These are phyloP conservation scores for Hygrocybe coccinea DNA, from an alignment of 768 basidiomycete species.

Conservation along the genomic window DNA sequence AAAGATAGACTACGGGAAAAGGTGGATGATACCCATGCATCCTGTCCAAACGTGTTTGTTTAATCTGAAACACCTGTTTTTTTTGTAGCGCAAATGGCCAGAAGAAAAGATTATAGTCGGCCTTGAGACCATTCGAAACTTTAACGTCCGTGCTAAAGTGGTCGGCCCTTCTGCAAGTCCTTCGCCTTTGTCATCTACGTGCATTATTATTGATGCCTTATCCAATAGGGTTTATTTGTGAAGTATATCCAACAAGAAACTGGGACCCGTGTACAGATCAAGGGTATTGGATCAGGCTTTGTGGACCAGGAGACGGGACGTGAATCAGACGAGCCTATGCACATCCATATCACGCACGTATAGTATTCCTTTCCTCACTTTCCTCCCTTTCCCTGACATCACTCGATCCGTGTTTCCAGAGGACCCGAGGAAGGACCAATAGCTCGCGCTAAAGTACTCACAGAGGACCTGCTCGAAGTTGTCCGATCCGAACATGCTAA, in stretches of 20 bases:
- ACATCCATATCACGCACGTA: constrained; percentile 82
- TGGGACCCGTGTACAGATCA: constrained; percentile 93
- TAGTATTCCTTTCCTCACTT: no score
- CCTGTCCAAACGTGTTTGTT: neutral
- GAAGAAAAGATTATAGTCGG: constrained; percentile 92
- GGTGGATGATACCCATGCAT: constrained; percentile 35
- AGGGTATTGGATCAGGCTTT: constrained; percentile 91
- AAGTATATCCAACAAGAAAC: constrained; percentile 98
- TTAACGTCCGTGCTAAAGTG: constrained; percentile 96
- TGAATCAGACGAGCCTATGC: constrained; percentile 86
- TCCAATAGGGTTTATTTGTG: constrained; percentile 52
- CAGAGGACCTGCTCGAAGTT: constrained; percentile 87
- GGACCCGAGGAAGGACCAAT: constrained; percentile 89
- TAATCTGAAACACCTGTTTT: neutral
- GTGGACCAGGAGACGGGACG: constrained; percentile 79
- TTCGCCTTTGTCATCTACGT: neutral
- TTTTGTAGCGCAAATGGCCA: constrained; percentile 84
- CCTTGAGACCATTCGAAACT: constrained; percentile 88
- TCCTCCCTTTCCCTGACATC: no score
- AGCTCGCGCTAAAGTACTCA: constrained; percentile 77
- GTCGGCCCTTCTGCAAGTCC: constrained; percentile 82
- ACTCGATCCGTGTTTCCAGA: no score
- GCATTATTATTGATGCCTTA: neutral
- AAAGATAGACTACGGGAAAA: constrained; percentile 62
- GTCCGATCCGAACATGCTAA: constrained; percentile 85